Percentiles rank a stretch among this genome's conserved stretches.
These are phyloP conservation scores for Porodaedalea pini DNA, from an alignment of 1,284 basidiomycete genomes.

Conservation along the genomic window DNA sequence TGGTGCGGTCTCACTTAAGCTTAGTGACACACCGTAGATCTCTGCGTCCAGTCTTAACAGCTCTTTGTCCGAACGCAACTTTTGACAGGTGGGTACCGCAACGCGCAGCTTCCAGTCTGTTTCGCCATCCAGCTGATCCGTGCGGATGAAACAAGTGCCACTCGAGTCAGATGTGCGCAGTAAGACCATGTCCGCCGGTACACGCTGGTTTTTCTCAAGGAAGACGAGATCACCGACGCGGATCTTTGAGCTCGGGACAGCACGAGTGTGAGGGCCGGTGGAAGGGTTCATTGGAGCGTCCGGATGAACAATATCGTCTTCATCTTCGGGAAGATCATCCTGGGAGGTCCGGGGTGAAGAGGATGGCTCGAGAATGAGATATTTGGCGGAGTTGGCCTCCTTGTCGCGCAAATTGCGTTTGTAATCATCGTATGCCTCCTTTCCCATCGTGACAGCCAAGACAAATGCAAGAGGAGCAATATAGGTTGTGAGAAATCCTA, in stretches of 20 bases:
- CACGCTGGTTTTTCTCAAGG: slow-evolving; percentile 95
- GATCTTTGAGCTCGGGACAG: slow-evolving; percentile 84
- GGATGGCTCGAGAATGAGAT: slow-evolving; percentile 72
- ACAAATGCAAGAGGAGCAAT: slow-evolving; percentile 96
- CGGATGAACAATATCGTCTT: slow-evolving; percentile 23
- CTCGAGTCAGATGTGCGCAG: slow-evolving; percentile 82
- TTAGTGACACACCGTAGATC: slow-evolving; percentile 62
- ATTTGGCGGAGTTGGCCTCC: slow-evolving; percentile 93
- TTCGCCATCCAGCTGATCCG: slow-evolving; percentile 98
- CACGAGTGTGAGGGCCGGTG: slow-evolving; percentile 55
- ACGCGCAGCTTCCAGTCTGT: slow-evolving; percentile 98
- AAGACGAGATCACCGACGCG: slow-evolving; percentile 90
- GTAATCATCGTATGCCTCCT: slow-evolving; percentile 98
- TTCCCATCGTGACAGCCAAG: slow-evolving; percentile 92
- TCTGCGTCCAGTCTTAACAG: slow-evolving; percentile 77
- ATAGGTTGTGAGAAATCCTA: slow-evolving; percentile 95
- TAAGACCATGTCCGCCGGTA: slow-evolving; percentile 93
- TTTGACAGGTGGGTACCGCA: slow-evolving; percentile 83
- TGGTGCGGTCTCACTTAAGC: neutral
- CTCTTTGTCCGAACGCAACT: slow-evolving; percentile 61
- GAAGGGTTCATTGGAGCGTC: slow-evolving; percentile 25
- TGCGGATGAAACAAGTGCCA: slow-evolving; percentile 96
- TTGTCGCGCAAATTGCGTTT: slow-evolving; percentile 87
- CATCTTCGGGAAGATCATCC: slow-evolving; percentile 34
- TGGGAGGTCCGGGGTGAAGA: slow-evolving; percentile 28